These are phyloP conservation scores for Colletotrichum tofieldiae DNA, from an alignment of 2,329 filamentous ascomycete genomes.

Conservation along the genomic window DNA sequence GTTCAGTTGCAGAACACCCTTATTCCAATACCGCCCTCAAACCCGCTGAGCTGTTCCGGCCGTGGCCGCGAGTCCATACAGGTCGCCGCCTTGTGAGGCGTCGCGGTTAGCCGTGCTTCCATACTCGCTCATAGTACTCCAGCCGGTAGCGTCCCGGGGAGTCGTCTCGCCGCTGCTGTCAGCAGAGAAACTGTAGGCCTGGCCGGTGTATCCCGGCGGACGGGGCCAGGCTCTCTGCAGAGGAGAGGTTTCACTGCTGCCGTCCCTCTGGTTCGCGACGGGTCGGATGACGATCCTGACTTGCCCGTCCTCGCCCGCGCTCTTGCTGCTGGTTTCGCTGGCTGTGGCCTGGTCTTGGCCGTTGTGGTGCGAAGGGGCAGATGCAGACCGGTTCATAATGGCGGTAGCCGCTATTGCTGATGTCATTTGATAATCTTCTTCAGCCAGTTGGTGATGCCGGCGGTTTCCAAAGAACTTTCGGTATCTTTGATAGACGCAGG, in stretches of 20 bases:
- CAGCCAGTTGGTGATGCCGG: constrained; percentile 33
- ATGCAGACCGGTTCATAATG: constrained; percentile 1
- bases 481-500: constrained; percentile 45
- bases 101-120: constrained; percentile 33
- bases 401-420: constrained; percentile 9
- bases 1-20: not conserved
- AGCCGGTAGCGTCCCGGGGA: constrained; percentile 45
- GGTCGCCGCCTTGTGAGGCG: not conserved
- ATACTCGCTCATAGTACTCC: constrained; percentile 52
- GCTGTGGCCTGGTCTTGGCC: constrained; percentile 3
- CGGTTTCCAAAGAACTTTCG: constrained; percentile 28
- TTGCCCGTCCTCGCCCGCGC: constrained; percentile 45
- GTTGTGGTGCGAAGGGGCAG: not conserved
- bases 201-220: constrained; percentile 48
- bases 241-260: constrained; percentile 35
- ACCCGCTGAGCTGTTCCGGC: no score
- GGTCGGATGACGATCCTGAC: constrained; percentile 53
- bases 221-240: constrained; percentile 47
- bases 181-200: constrained; percentile 48
- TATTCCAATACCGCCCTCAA: not conserved
- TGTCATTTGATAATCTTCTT: constrained; percentile 42
- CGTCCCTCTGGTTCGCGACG: constrained; percentile 40
- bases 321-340: constrained; percentile 29
- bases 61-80: not conserved
- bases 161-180: constrained; percentile 46